Evolutionary conservation across 2,329 filamentous ascomycete species (phyloP).

Genomic region (Fusarium xyrophilum): DNA sequence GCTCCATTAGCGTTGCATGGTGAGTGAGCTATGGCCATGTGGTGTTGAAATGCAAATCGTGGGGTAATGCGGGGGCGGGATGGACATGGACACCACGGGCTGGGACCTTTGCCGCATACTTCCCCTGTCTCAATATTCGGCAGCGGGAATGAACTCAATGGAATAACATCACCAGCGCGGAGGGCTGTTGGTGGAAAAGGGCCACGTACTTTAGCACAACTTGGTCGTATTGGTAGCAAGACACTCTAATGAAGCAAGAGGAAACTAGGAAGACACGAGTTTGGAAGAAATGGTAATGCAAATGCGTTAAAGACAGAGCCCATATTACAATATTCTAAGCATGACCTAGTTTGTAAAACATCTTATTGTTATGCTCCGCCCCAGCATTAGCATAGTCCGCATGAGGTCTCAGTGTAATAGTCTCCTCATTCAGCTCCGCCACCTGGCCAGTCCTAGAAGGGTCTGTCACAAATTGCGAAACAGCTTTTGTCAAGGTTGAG

Average conservation of each 20-base stretch:
- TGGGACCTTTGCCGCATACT: not conserved
- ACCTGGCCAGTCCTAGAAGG: not conserved
- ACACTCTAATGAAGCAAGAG: rapidly evolving
- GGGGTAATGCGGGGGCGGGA: not conserved
- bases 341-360: slow-evolving; percentile 2
- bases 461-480: not conserved
- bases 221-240: not conserved
- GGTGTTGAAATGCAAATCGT: not conserved
- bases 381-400: not conserved
- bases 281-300: rapidly evolving
- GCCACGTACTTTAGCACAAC: not conserved
- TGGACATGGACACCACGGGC: not conserved
- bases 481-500: not conserved
- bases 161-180: rapidly evolving
- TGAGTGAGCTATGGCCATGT: not conserved
- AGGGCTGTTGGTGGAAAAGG: no score
- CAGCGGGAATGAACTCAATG: not conserved
- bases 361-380: slow-evolving; percentile 5
- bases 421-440: not conserved
- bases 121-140: not conserved
- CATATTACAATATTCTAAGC: not conserved
- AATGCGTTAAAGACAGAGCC: rapidly evolving
- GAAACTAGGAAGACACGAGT: rapidly evolving
- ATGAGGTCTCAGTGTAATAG: not conserved
- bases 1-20: rapidly evolving